phyloP scores from a whole-genome alignment of 1,284 basidiomycete species.

The Fomes fomentarius region DNA sequence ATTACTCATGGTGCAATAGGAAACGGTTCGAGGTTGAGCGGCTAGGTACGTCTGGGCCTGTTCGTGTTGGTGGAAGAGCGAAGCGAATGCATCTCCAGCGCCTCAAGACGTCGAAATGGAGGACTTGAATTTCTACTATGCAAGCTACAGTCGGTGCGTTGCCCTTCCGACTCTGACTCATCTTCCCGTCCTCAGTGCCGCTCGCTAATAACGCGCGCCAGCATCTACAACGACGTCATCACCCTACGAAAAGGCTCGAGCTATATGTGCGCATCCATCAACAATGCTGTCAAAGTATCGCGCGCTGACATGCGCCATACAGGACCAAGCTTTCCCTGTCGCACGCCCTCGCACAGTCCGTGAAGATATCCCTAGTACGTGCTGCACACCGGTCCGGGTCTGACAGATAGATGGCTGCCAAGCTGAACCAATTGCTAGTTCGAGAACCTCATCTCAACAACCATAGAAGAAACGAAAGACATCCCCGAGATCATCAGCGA shows the following conservation, averaged over 20 bases:
- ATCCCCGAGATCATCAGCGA: slow-evolving; percentile 93
- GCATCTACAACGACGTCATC: slow-evolving; percentile 98
- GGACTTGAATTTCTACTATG: slow-evolving; percentile 96
- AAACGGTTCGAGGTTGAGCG: slow-evolving; percentile 93
- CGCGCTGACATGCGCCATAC: slow-evolving; percentile 1
- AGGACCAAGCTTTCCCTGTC: slow-evolving; percentile 97
- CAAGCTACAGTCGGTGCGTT: slow-evolving; percentile 90
- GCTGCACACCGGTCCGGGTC: too few species aligned
- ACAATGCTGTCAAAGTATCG: too few species aligned
- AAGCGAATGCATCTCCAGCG: slow-evolving; percentile 44
- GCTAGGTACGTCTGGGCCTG: slow-evolving; percentile 53
- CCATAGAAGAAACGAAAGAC: slow-evolving; percentile 96
- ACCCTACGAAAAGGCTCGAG: slow-evolving; percentile 93
- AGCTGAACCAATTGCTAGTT: slow-evolving; percentile 49
- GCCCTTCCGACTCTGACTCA: too few species aligned
- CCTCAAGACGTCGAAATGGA: slow-evolving; percentile 91
- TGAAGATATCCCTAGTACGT: slow-evolving; percentile 90
- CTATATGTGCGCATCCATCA: slow-evolving; percentile 80
- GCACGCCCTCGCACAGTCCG: slow-evolving; percentile 93
- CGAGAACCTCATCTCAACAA: slow-evolving; percentile 90
- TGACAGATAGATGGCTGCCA: too few species aligned
- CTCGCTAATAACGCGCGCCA: slow-evolving; percentile 33
- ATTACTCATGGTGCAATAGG: slow-evolving; percentile 45
- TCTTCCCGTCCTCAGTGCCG: not conserved
- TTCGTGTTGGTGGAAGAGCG: not conserved